Evolutionary conservation across 352 stramenopile species (phyloP).

Genomic region (Phytophthora boehmeriae): DNA sequence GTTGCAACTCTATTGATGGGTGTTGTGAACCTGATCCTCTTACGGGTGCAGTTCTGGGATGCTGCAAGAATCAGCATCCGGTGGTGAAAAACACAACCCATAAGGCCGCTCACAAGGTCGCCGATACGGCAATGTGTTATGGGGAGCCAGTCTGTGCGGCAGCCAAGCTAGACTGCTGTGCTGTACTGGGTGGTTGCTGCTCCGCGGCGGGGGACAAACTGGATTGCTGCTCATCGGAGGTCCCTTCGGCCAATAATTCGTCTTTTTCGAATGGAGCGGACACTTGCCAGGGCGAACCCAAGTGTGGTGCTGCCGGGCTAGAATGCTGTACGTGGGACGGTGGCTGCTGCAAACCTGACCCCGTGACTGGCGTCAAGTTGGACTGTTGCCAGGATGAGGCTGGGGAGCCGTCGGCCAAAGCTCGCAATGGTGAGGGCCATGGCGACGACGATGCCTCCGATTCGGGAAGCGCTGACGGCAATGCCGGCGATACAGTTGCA

Average conservation of each 20-base stretch:
- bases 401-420: conserved; percentile 8
- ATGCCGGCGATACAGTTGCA: conserved; percentile 14
- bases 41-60: conserved; percentile 54
- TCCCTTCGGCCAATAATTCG: conserved; percentile 2
- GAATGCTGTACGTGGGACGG: conserved; percentile 39
- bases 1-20: conserved; percentile 74
- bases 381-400: conserved; percentile 34
- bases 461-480: conserved; percentile 14
- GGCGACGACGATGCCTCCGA: conserved; percentile 25
- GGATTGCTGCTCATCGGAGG: conserved; percentile 44
- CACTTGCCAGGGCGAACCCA: conserved; percentile 45
- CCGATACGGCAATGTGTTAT: conserved; percentile 38
- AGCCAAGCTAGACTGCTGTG: conserved; percentile 53
- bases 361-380: conserved; percentile 27
- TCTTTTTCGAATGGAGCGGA: conserved; percentile 15
- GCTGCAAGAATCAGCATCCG: conserved; percentile 67
- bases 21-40: conserved; percentile 66
- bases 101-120: conserved; percentile 25
- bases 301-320: conserved; percentile 37
- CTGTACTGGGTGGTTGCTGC: conserved; percentile 50
- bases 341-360: conserved; percentile 46
- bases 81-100: conserved; percentile 32
- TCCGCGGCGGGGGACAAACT: conserved; percentile 37
- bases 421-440: conserved; percentile 11
- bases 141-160: conserved; percentile 46